A percentile compares a stretch with the other conserved stretches of the same genome.
phyloP scores from a whole-genome alignment of 2,329 filamentous ascomycete species.

The Aspergillus jensenii region DNA sequence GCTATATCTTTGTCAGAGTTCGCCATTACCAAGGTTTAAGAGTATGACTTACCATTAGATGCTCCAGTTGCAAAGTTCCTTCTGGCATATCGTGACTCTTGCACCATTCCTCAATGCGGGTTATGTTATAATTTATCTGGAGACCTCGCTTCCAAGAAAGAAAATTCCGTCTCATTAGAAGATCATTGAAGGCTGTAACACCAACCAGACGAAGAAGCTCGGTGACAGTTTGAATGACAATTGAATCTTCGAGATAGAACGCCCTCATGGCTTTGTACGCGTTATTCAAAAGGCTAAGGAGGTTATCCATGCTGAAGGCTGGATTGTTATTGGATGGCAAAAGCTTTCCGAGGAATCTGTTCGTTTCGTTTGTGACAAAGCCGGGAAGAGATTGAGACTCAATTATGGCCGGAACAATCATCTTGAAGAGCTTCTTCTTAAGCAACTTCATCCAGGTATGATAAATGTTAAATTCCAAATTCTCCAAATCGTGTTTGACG shows the following conservation, averaged over 20 bases:
- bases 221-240: constrained; percentile 92
- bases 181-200: constrained; percentile 96
- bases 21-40: neutral
- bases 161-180: constrained; percentile 97
- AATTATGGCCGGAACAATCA: constrained; percentile 99
- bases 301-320: constrained; percentile 99
- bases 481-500: constrained; percentile 98
- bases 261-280: constrained; percentile 99
- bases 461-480: constrained; percentile 99
- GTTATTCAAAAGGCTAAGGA: constrained; percentile 91
- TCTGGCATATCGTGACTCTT: constrained; percentile 99
- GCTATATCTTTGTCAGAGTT: constrained; percentile 49
- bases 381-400: constrained; percentile 97
- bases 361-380: constrained; percentile 98
- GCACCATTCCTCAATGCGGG: constrained; percentile 98
- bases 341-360: constrained; percentile 95
- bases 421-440: constrained; percentile 99
- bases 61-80: constrained; percentile 93
- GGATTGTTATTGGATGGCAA: constrained; percentile 85
- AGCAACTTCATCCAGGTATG: constrained; percentile 99
- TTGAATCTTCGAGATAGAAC: constrained; percentile 93
- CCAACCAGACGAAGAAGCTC: constrained; percentile 91
- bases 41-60: constrained; percentile 74
- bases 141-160: constrained; percentile 98
- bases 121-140: constrained; percentile 99